Percentiles rank a stretch among this genome's conserved stretches.
Conservation (phyloP, 2,329 filamentous ascomycete genomes). For the Pestalotiopsis sp. region DNA sequence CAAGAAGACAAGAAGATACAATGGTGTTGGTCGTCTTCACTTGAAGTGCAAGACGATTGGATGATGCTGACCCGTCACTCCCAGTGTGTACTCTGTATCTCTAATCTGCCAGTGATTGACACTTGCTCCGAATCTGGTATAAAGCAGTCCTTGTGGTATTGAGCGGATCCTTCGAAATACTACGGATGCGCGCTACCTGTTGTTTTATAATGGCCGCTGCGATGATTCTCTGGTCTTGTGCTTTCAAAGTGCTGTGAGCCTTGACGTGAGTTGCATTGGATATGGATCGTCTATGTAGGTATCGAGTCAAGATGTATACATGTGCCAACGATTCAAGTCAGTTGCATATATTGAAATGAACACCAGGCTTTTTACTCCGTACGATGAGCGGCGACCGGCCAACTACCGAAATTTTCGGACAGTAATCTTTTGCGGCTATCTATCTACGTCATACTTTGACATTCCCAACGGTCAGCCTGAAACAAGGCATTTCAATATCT, state of each 20-base stretch:
- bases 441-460: background rate
- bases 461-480: background rate
- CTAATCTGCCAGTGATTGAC: background rate
- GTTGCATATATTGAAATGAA: background rate
- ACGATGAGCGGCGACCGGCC: background rate
- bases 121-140: slow-evolving; percentile 1
- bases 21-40: background rate
- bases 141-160: background rate
- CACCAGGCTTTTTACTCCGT: background rate
- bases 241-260: background rate
- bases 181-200: background rate
- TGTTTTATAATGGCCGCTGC: background rate
- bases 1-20: background rate
- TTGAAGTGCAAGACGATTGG: background rate
- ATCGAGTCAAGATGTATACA: background rate
- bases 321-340: background rate
- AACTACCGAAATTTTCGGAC: background rate
- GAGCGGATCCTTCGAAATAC: background rate
- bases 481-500: background rate
- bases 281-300: background rate
- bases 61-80: background rate
- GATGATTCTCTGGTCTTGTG: background rate
- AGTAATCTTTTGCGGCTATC: background rate
- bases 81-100: background rate
- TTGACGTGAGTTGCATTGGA: background rate